These are phyloP conservation scores for Aspergillus fijiensis DNA, from an alignment of 2,329 filamentous ascomycete species.

Conservation along the genomic window DNA sequence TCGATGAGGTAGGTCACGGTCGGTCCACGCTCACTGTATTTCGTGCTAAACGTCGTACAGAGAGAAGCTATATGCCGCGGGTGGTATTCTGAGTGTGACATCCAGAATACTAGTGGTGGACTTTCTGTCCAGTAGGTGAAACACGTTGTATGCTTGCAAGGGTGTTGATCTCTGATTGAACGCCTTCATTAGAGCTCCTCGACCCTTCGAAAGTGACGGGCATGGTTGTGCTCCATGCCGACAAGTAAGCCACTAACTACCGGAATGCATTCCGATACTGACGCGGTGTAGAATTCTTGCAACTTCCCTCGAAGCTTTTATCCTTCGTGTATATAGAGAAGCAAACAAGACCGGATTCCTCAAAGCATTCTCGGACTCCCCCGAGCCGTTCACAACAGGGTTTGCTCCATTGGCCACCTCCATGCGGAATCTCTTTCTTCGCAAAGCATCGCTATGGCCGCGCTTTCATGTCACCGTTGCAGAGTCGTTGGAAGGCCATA, in stretches of 20 bases:
- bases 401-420: slow-evolving; percentile 86
- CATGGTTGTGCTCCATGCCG: slow-evolving; percentile 82
- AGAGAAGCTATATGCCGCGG: slow-evolving; percentile 86
- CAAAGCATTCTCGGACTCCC: slow-evolving; percentile 93
- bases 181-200: slow-evolving; percentile 55
- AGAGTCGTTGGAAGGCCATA: slow-evolving; percentile 82
- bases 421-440: slow-evolving; percentile 88
- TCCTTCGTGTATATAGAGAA: slow-evolving; percentile 87
- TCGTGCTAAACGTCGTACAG: slow-evolving; percentile 42
- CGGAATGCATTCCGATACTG: slow-evolving; percentile 6
- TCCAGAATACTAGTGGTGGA: slow-evolving; percentile 94
- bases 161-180: neutral
- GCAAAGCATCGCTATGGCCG: slow-evolving; percentile 86
- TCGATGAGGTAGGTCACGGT: slow-evolving; percentile 55
- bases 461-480: slow-evolving; percentile 90
- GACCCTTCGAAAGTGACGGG: slow-evolving; percentile 84
- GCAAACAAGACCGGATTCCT: slow-evolving; percentile 92
- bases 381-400: slow-evolving; percentile 83
- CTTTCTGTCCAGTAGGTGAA: slow-evolving; percentile 65
- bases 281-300: slow-evolving; percentile 62
- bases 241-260: slow-evolving; percentile 49
- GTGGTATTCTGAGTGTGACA: slow-evolving; percentile 93
- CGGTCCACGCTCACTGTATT: neutral
- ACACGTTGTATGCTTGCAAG: neutral
- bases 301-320: slow-evolving; percentile 91